Percentiles rank a stretch among this genome's conserved stretches.
These are phyloP conservation scores for Oidiodendron maius DNA, from an alignment of 495 filamentous ascomycete genomes.

Conservation along the genomic window DNA sequence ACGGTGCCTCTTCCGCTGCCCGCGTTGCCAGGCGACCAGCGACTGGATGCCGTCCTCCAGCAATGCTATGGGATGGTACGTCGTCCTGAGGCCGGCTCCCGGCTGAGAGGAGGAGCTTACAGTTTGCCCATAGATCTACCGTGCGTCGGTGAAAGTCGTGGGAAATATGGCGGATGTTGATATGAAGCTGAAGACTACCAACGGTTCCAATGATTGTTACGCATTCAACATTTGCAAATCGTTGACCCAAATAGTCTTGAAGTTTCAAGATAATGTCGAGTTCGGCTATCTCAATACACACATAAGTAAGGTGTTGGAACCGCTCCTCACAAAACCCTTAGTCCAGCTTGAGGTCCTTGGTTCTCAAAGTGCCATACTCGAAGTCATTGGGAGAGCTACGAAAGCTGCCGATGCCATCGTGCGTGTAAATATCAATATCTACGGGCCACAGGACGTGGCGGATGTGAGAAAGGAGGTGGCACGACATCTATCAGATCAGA, in stretches of 20 bases:
- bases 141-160: neutral
- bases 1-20: neutral
- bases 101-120: neutral
- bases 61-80: constrained; percentile 11
- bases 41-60: neutral
- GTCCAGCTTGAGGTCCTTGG: constrained; percentile 5
- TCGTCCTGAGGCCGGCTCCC: neutral
- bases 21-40: neutral
- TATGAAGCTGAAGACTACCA: neutral
- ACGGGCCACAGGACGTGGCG: constrained; percentile 27
- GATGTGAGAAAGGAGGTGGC: constrained; percentile 20
- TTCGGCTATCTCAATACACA: constrained; percentile 5
- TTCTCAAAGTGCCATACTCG: neutral
- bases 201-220: neutral
- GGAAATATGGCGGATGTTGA: constrained; percentile 12
- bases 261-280: neutral
- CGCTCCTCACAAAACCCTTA: neutral
- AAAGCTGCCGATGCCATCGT: constrained; percentile 9
- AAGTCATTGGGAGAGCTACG: constrained; percentile 6
- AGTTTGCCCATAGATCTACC: constrained; percentile 1
- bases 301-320: constrained; percentile 2
- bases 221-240: constrained; percentile 1
- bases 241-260: neutral
- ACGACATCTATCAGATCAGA: constrained; percentile 20
- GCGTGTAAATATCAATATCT: constrained; percentile 30